Evolutionary conservation across 345 rosid genomes (phyloP), one percentile per base, ranked within the genome.

Genomic region (Arabidopsis arenosa): DNA sequence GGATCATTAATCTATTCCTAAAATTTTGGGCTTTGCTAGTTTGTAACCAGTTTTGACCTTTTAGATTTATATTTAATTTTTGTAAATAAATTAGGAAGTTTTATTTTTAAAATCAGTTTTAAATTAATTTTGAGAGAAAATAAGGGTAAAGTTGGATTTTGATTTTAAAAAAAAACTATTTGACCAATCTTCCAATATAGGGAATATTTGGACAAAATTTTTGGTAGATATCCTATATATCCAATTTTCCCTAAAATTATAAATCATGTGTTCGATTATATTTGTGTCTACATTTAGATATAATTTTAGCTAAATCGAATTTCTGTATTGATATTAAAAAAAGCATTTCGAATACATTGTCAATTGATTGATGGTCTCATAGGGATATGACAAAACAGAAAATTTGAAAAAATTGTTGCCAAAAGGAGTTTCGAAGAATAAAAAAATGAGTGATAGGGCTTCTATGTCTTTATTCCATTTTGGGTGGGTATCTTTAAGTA

Each of bases 401-500:
- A 61, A 69, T 49, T 68, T 51, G 15, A 51, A 28, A 35, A 53
- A 62, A 35, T 33, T 61, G 23, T 69, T 68, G 51, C 56, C 64
- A 62, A 68, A 76, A 62, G n/a, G 4, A 53, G 80, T 52, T 62
- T 69, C 4, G 43, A 63, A 62, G 75, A 68, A 76, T 69, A 62
- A 4, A 66, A 45, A 40, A 36, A 67, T 61, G 75, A 53, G 52
- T 62, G 75, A 62, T 54, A 53, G 70, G 75, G 70, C 35, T 35
- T 28, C 69, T 57, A 53, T 32, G 51, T 53, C 75, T 69, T 69
- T 76, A 69, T 76, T 76, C 80, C 74, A 69, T 43, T 53, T 69
- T 76, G 58, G 75, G 80, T 76, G 80, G 75, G 80, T 53, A 76
- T 69, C 65, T 76, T 76, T 69, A n/a, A 21, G 45, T 57, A 28